Evolutionary conservation across 176 grass and related monocot species (phyloP).

Genomic region (Bolboschoenus planiculmis): DNA sequence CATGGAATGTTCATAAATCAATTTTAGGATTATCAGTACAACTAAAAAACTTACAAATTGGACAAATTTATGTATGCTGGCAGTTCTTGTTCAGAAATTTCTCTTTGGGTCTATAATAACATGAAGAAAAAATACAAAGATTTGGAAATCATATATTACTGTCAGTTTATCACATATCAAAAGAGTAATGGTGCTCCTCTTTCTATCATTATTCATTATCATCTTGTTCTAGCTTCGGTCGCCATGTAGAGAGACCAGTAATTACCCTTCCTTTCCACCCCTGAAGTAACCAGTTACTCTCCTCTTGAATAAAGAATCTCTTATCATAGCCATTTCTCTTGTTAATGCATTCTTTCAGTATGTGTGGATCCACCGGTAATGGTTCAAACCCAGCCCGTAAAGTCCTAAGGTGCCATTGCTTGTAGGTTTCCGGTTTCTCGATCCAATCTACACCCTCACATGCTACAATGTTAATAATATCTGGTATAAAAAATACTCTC

Average conservation of each 20-base stretch:
- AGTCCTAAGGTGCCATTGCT: slow-evolving; percentile 32
- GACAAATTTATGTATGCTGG: too few relatives aligned
- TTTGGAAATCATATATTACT: not conserved
- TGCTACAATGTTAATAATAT: slow-evolving; percentile 23
- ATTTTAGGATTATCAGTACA: not conserved
- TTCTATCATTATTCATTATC: not conserved
- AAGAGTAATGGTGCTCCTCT: not conserved
- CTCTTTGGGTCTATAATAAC: not conserved
- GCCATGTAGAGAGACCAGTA: slow-evolving; percentile 24
- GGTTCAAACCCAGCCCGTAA: slow-evolving; percentile 26
- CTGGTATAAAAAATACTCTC: not conserved
- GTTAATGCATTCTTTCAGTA: not conserved
- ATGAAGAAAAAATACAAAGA: not conserved
- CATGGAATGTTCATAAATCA: too few relatives aligned
- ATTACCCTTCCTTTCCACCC: slow-evolving; percentile 38
- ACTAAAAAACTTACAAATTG: too few relatives aligned
- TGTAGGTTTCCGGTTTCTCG: slow-evolving; percentile 33
- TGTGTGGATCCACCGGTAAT: slow-evolving; percentile 19
- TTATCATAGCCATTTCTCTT: slow-evolving; percentile 17
- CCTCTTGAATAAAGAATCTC: slow-evolving; percentile 31
- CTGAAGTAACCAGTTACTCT: slow-evolving; percentile 31
- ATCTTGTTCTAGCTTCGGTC: not conserved
- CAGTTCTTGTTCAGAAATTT: too few relatives aligned
- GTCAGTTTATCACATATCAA: not conserved
- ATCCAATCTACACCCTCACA: slow-evolving; percentile 34